These are phyloP conservation scores for Metschnikowia baotianmanensis DNA, from an alignment of 805 yeast genomes.

Conservation along the genomic window DNA sequence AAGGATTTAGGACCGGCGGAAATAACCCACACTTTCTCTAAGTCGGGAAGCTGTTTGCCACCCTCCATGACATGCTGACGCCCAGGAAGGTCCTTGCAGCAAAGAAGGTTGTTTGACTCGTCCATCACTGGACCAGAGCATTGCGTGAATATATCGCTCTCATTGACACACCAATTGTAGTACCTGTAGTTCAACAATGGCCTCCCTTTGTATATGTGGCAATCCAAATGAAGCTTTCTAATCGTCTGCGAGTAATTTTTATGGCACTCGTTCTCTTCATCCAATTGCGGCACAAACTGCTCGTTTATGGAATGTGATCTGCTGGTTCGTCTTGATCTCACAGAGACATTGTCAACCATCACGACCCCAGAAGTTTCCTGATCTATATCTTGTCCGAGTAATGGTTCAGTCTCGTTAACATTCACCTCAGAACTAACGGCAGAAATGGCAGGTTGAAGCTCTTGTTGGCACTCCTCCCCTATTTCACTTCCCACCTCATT, in stretches of 20 bases:
- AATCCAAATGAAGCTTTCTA: constrained; percentile 28
- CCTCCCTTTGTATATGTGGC: constrained; percentile 41
- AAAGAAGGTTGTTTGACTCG: constrained; percentile 29
- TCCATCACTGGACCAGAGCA: constrained; percentile 43
- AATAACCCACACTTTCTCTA: constrained; percentile 71
- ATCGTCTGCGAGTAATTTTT: constrained; percentile 22
- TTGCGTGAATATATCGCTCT: constrained; percentile 41
- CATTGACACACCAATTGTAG: constrained; percentile 45
- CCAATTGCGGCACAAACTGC: constrained; percentile 17
- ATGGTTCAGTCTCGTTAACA: constrained; percentile 1
- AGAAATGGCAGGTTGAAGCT: constrained; percentile 11
- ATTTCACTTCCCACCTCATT: constrained; percentile 21
- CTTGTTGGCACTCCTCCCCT: constrained; percentile 15
- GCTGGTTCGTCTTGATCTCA: constrained; percentile 16
- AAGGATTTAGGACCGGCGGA: constrained; percentile 86
- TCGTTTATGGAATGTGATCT: constrained; percentile 19
- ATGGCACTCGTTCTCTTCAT: constrained; percentile 12
- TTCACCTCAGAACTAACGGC: neutral
- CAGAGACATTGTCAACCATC: constrained; percentile 1
- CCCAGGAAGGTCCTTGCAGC: constrained; percentile 40
- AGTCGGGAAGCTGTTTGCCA: constrained; percentile 23
- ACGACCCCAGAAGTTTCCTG: neutral
- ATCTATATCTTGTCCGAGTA: neutral
- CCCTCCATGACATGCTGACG: constrained; percentile 22
- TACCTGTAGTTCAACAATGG: constrained; percentile 40